Evolutionary conservation across 345 rosid species (phyloP).

Genomic region (Populus alba): DNA sequence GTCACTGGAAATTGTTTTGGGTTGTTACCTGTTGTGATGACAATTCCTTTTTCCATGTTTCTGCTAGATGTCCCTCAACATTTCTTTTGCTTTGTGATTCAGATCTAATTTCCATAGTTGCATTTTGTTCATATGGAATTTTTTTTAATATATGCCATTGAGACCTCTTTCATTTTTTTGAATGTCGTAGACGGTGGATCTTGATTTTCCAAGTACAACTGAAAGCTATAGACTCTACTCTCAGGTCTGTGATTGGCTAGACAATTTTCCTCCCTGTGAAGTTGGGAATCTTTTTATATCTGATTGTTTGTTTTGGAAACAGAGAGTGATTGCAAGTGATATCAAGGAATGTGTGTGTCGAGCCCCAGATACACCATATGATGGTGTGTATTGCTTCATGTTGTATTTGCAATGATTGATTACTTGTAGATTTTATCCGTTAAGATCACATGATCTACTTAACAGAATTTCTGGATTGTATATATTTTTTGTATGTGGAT

Average conservation of each 20-base stretch:
- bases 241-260: slow-evolving; percentile 55
- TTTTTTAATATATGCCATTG: slow-evolving; percentile 6
- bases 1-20: slow-evolving; percentile 1
- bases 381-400: slow-evolving; percentile 48
- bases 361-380: slow-evolving; percentile 96
- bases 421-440: not conserved
- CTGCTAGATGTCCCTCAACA: not conserved
- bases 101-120: not conserved
- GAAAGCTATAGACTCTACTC: slow-evolving; percentile 90
- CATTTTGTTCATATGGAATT: not conserved
- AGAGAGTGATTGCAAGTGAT: slow-evolving; percentile 94
- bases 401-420: not conserved
- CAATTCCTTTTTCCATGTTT: not conserved
- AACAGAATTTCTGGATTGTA: not conserved
- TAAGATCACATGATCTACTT: not conserved
- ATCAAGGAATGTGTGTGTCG: slow-evolving; percentile 95
- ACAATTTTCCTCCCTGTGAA: slow-evolving; percentile 4
- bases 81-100: not conserved
- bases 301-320: slow-evolving; percentile 34
- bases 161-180: slow-evolving; percentile 11
- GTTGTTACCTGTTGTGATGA: not conserved
- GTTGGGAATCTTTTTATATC: slow-evolving; percentile 1
- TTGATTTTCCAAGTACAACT: slow-evolving; percentile 74
- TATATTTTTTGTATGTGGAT: not conserved
- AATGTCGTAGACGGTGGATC: slow-evolving; percentile 62